Conservation (phyloP, 768 basidiomycete genomes). For the Pleurotus ostreatus region DNA sequence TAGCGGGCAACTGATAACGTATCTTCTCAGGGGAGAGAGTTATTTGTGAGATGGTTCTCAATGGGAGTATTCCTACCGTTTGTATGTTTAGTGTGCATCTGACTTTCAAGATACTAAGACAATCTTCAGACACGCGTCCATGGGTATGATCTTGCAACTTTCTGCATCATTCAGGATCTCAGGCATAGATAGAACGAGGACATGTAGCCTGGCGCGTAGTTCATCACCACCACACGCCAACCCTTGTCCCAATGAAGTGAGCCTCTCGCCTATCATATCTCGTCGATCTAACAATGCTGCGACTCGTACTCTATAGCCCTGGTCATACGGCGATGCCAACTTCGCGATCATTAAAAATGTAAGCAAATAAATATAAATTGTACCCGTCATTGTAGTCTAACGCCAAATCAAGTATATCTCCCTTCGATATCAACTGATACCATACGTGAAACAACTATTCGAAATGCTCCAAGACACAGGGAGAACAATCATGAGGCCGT, state of each 20-base stretch:
- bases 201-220: conserved; percentile 20
- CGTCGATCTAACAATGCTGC: background rate
- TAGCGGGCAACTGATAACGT: background rate
- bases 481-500: conserved; percentile 26
- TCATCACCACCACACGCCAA: conserved; percentile 23
- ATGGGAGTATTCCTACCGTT: conserved; percentile 34
- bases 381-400: no score
- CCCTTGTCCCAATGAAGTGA: conserved; percentile 29
- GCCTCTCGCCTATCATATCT: background rate
- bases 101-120: background rate
- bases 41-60: conserved; percentile 31
- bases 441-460: conserved; percentile 28
- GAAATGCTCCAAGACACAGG: conserved; percentile 26
- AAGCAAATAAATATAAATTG: background rate
- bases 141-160: conserved; percentile 17
- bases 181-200: conserved; percentile 17
- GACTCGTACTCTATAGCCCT: conserved; percentile 15
- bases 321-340: conserved; percentile 31
- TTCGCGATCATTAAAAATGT: conserved; percentile 32
- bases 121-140: conserved; percentile 23
- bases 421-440: conserved; percentile 28
- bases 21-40: conserved; percentile 22
- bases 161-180: background rate
- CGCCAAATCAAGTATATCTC: conserved; percentile 17
- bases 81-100: conserved; percentile 15